Evolutionary conservation across 129 eudicot species (phyloP).

Genomic region (Chrysanthemum lavandulifolium): DNA sequence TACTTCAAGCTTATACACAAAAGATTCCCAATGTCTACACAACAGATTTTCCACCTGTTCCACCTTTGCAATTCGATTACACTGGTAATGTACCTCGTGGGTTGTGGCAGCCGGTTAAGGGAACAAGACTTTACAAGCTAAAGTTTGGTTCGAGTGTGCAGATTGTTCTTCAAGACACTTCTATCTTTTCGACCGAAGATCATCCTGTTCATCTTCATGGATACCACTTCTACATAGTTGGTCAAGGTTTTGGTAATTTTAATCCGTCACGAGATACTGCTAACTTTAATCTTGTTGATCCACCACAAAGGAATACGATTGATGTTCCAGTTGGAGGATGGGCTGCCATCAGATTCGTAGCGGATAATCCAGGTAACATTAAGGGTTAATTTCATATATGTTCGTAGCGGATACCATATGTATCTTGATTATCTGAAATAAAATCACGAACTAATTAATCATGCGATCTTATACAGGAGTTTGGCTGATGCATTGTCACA

Average conservation of each 20-base stretch:
- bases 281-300: slow-evolving; percentile 65
- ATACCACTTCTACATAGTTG: slow-evolving; percentile 63
- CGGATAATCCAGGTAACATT: slow-evolving; percentile 64
- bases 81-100: slow-evolving; percentile 72
- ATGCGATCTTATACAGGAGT: slow-evolving; percentile 9
- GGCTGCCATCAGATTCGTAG: slow-evolving; percentile 69
- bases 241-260: slow-evolving; percentile 70
- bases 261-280: slow-evolving; percentile 51
- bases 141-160: slow-evolving; percentile 62
- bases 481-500: slow-evolving; percentile 31
- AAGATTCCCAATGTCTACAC: slow-evolving; percentile 62
- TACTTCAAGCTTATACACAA: slow-evolving; percentile 67
- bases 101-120: slow-evolving; percentile 61
- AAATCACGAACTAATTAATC: neutral
- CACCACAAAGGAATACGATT: slow-evolving; percentile 64
- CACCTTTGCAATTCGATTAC: slow-evolving; percentile 56
- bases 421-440: neutral
- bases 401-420: neutral
- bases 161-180: slow-evolving; percentile 63
- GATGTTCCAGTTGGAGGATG: slow-evolving; percentile 69
- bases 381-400: neutral
- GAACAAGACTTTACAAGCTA: slow-evolving; percentile 58
- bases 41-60: slow-evolving; percentile 60
- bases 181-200: slow-evolving; percentile 53
- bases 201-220: slow-evolving; percentile 83